Evolutionary conservation across 2,329 filamentous ascomycete genomes (phyloP), one percentile per base, ranked within the genome.

Genomic region (Pseudogymnoascus sp.): DNA sequence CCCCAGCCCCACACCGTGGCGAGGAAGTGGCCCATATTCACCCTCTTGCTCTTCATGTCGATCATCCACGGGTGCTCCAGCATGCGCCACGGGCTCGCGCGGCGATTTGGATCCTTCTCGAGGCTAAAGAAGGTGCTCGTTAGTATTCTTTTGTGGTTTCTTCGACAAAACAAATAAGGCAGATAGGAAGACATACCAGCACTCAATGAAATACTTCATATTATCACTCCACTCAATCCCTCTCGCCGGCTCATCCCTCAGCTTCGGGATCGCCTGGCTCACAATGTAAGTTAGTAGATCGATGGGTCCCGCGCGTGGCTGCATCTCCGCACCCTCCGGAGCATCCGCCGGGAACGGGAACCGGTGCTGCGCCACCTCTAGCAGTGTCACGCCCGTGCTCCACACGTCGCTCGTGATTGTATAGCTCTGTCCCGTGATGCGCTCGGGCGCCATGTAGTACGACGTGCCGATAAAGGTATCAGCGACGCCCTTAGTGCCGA

Each of bases 141-240:
- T 5, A 34, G 18, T 30, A 37, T 34, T 13, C 30, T 13, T 37
- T 12, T 13, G 38, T 57, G 39, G 23, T 21, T n/a, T 13, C 48
- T 38, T 23, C 19, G 39, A 59, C 21, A 12, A 60, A 67, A 45
- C 4, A 28, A 30, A 37, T 2, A 37, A 10, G 12, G 34, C 7
- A 23, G 21, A 5, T n/a, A 19, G 15, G 48, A 45, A 15, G 60
- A 85, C 90, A 71, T 82, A 97, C 92, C 94, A 97, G 83, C 92
- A 96, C 76, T 96, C 92, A 68, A 99, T 96, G 69, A 99, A 99
- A 73, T 96, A 96, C 74, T 99, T 99, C 76, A 99, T 97, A 70
- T 89, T 95, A 67, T 95, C 89, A 67, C 89, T 95, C 94, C 94
- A 99, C 71, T 86, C 87, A 66, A 99, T 95, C 61, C 86, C 86